Conservation (phyloP, 345 rosid species). For the Gynandropsis gynandra region DNA sequence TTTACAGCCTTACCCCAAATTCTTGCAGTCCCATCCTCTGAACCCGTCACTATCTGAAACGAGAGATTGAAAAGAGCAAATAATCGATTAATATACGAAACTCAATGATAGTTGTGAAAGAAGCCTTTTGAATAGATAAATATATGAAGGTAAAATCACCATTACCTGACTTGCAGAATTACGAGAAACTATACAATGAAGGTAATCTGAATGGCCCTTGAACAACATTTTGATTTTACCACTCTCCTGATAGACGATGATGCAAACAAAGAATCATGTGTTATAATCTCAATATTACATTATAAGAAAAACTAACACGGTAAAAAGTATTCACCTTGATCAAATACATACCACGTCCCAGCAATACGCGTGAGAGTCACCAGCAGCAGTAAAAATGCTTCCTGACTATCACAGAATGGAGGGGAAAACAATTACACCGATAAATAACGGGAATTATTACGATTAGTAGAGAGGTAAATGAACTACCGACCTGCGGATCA, state of each 20-base stretch:
- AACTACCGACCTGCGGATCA: conserved; percentile 51
- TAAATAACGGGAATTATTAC: neutral
- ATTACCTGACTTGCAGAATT: conserved; percentile 71
- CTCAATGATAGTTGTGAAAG: neutral
- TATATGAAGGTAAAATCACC: conserved; percentile 4
- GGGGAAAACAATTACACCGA: neutral
- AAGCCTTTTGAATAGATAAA: neutral
- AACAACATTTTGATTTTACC: conserved; percentile 65
- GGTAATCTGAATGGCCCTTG: conserved; percentile 82
- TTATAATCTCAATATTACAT: conserved; percentile 3
- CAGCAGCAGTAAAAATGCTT: conserved; percentile 76
- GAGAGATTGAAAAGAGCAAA: conserved; percentile 18
- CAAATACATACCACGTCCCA: conserved; percentile 89
- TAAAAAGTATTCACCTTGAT: conserved; percentile 22
- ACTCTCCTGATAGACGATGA: conserved; percentile 58
- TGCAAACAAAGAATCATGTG: conserved; percentile 3
- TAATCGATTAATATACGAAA: conserved; percentile 5
- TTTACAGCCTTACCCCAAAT: conserved; percentile 99
- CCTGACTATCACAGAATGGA: conserved; percentile 45
- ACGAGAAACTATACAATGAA: conserved; percentile 71
- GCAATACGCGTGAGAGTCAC: conserved; percentile 92
- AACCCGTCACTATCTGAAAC: conserved; percentile 78
- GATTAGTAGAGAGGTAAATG: conserved; percentile 3
- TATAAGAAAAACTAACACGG: neutral
- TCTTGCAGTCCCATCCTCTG: conserved; percentile 95